A percentile compares a stretch with the other conserved stretches of the same genome.
These are phyloP conservation scores for Actinomucor elegans DNA, from an alignment of 371 early-diverging fungal species.

Conservation along the genomic window DNA sequence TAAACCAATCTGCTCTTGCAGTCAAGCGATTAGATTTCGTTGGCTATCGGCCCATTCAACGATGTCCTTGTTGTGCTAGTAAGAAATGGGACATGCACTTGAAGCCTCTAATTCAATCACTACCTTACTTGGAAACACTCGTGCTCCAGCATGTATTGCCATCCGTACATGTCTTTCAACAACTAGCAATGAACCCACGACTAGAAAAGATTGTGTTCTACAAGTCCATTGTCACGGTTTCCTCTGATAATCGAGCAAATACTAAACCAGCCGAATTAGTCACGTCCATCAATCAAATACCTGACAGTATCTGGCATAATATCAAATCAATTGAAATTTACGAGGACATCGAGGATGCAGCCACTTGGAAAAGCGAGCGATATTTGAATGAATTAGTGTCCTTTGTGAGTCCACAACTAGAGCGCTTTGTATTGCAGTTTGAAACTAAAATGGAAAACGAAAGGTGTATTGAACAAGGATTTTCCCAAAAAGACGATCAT, in stretches of 20 bases:
- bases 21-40: conserved; percentile 14
- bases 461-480: too few species aligned
- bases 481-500: too few species aligned
- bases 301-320: conserved; percentile 5
- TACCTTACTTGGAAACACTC: conserved; percentile 9
- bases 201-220: conserved; percentile 4
- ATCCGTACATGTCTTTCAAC: conserved; percentile 9
- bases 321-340: conserved; percentile 9
- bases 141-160: conserved; percentile 23
- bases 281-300: conserved; percentile 16
- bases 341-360: conserved; percentile 16
- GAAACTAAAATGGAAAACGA: conserved; percentile 15
- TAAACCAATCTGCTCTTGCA: too few species aligned
- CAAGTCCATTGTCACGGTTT: conserved; percentile 1
- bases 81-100: conserved; percentile 23
- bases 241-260: too few species aligned
- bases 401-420: conserved; percentile 2
- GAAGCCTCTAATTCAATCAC: conserved; percentile 8
- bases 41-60: conserved; percentile 15
- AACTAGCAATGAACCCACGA: background rate
- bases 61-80: conserved; percentile 30
- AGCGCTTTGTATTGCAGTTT: conserved; percentile 13
- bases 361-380: background rate
- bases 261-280: too few species aligned
- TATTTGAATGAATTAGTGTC: conserved; percentile 9